These are phyloP conservation scores for Rhodotorula sp. DNA, from an alignment of 1,284 basidiomycete genomes.

Conservation along the genomic window DNA sequence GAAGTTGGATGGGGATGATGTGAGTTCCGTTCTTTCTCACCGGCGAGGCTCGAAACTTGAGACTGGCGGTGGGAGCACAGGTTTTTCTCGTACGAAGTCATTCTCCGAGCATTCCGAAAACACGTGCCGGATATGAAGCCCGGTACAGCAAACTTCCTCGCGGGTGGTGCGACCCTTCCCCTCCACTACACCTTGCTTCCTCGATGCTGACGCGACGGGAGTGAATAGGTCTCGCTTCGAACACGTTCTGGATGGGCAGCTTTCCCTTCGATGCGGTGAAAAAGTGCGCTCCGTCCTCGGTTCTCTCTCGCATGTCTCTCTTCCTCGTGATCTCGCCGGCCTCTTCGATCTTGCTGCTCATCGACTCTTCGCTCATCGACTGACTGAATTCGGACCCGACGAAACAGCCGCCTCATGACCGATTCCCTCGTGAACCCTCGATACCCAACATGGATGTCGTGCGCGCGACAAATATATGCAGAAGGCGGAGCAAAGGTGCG, in stretches of 20 bases:
- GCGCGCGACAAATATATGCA: conserved; percentile 57
- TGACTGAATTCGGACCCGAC: not conserved
- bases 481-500: conserved; percentile 54
- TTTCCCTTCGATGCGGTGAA: conserved; percentile 76
- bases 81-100: conserved; percentile 48
- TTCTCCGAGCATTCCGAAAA: conserved; percentile 41
- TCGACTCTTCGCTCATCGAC: conserved; percentile 57
- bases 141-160: conserved; percentile 63
- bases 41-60: not conserved
- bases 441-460: conserved; percentile 55
- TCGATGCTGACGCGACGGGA: no score
- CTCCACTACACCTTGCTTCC: not conserved
- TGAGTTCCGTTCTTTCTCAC: conserved; percentile 30
- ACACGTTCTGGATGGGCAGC: conserved; percentile 57
- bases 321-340: conserved; percentile 4
- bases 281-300: conserved; percentile 57
- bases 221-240: conserved; percentile 55
- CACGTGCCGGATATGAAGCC: conserved; percentile 26
- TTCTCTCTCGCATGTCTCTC: conserved; percentile 19
- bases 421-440: conserved; percentile 58
- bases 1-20: conserved; percentile 48
- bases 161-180: conserved; percentile 56
- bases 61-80: conserved; percentile 25
- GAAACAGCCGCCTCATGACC: conserved; percentile 49
- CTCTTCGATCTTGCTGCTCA: no score